These are phyloP conservation scores for Emmonsia crescens DNA, from an alignment of 2,329 filamentous ascomycete species.

Conservation along the genomic window DNA sequence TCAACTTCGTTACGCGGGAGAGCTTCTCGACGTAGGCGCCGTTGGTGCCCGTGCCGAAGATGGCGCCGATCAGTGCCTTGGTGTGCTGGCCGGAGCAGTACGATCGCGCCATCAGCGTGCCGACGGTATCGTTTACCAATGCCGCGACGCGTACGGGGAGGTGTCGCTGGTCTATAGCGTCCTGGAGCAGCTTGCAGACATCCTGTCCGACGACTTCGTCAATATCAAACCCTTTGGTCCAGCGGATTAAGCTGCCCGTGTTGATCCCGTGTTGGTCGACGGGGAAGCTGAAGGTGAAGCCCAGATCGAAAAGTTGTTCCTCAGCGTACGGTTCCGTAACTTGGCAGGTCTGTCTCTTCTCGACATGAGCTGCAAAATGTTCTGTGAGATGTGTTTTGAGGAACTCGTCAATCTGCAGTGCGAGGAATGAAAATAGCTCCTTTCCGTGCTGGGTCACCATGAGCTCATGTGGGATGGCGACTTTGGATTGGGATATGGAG, in stretches of 20 bases:
- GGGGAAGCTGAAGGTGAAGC: constrained; percentile 98
- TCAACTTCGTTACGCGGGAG: constrained; percentile 68
- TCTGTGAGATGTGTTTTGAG: constrained; percentile 78
- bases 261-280: constrained; percentile 92
- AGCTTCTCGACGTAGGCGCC: constrained; percentile 95
- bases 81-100: constrained; percentile 83
- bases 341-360: constrained; percentile 52
- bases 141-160: constrained; percentile 92
- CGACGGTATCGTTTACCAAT: constrained; percentile 93
- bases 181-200: constrained; percentile 80
- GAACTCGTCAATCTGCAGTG: constrained; percentile 84
- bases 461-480: constrained; percentile 76
- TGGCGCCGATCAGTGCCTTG: constrained; percentile 84
- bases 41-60: constrained; percentile 96
- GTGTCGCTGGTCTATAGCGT: constrained; percentile 73
- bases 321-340: constrained; percentile 51
- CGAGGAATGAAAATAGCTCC: constrained; percentile 85
- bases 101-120: constrained; percentile 92
- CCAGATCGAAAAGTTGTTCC: constrained; percentile 77
- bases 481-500: constrained; percentile 84
- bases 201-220: constrained; percentile 89
- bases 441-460: constrained; percentile 81
- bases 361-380: constrained; percentile 63
- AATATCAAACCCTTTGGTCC: constrained; percentile 98
- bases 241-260: constrained; percentile 84